Base-by-base conservation (phyloP, 768 basidiomycete species). In the Suillus decipiens region DNA sequence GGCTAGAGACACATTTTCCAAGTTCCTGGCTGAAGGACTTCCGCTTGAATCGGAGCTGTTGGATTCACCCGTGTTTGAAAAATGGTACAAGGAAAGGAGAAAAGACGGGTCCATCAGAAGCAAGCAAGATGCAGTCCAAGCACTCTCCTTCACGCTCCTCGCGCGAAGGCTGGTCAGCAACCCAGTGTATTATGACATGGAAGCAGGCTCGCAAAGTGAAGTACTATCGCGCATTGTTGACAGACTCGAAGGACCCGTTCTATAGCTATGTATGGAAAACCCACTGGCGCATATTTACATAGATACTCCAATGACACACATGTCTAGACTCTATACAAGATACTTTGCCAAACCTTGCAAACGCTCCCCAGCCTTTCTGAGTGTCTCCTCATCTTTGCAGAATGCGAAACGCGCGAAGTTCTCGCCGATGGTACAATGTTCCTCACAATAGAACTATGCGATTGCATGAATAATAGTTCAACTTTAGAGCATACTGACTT, bases 381-480 rank as follows among this genome's bases (percentile, higher is more conserved):
- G 82, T 0, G 94, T 96, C 47, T 92, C 93, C 22, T 87, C 66
- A 70, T 99, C 96, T 73, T 99, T 99, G 82, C 97, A 98, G 81
- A 97, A 95, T 1, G 95, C 90, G 73, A 99, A 98, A 61, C 94
- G 86, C 24, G 85, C 88, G 71, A 89, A 96, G 54, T 81, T 88
- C 75, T 96, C 95, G 33, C 96, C 96, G 61, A 97, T 93, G 62
- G 77, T 76, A 33, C 87, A 83, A 71, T 98, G 96, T 62, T 93
- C 92, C 67, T 88, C 83, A 71, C 93, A 95, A 77, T 96, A 98
- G 77, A 98, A 98, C 93, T 96, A 63, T 41, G 34, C 64, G 61
- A 57, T 62, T 53, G 66, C 47, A 71, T 64, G 17, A 56, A 60
- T 22, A 48, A 47, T 48, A 22, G 11, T 43, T 7, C 31, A 15